Evolutionary conservation across 225 moss, liverwort and hornwort genomes (phyloP).

Genomic region (Polytrichum commune): DNA sequence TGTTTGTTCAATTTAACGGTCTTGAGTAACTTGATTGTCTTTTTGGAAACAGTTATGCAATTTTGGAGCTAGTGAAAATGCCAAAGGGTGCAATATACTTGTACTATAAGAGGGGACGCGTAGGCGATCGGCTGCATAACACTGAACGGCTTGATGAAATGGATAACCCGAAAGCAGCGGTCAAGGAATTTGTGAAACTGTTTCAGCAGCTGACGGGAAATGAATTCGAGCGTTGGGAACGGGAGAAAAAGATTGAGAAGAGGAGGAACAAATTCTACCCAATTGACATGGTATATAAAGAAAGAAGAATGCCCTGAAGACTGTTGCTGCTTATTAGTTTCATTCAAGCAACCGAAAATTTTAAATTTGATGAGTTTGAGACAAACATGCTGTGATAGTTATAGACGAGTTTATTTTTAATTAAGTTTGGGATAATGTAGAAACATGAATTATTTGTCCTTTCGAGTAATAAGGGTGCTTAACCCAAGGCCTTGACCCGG

Average conservation of each 20-base stretch:
- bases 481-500: no score
- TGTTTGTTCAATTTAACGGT: not conserved
- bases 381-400: no score
- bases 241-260: slow-evolving; percentile 43
- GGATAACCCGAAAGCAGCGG: slow-evolving; percentile 22
- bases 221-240: slow-evolving; percentile 45
- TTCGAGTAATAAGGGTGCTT: no score
- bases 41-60: slow-evolving; percentile 35
- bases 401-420: no score
- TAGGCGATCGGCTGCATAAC: slow-evolving; percentile 42
- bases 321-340: not conserved
- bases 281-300: slow-evolving; percentile 39
- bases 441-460: no score
- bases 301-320: no score
- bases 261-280: slow-evolving; percentile 49
- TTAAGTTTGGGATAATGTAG: no score
- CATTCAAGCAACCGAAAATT: no score
- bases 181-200: slow-evolving; percentile 40
- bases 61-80: slow-evolving; percentile 46
- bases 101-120: slow-evolving; percentile 57
- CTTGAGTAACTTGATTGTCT: not conserved
- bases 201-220: slow-evolving; percentile 57
- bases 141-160: slow-evolving; percentile 39
- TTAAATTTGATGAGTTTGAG: no score
- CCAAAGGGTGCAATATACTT: slow-evolving; percentile 26